Evolutionary conservation across 441 rosid species (phyloP).

Genomic region (Euphorbia schlechtendalii): DNA sequence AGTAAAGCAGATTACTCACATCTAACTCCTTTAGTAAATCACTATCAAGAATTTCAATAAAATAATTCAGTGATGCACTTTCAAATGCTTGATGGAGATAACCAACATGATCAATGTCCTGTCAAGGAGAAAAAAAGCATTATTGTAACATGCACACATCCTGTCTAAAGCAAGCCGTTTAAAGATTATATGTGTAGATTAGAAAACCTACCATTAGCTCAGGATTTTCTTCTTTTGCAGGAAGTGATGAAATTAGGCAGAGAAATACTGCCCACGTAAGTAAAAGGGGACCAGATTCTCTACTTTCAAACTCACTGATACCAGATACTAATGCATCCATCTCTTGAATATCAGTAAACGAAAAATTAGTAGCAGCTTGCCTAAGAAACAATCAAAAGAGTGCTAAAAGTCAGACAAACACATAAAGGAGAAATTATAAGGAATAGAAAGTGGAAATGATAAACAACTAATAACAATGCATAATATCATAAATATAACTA

Average conservation of each 20-base stretch:
- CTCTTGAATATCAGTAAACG: conserved; percentile 70
- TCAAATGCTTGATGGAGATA: conserved; percentile 91
- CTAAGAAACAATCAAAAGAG: conserved; percentile 37
- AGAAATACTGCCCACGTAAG: conserved; percentile 95
- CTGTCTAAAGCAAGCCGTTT: conserved; percentile 15
- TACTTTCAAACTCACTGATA: conserved; percentile 53
- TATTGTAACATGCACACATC: conserved; percentile 15
- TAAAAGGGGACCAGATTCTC: conserved; percentile 73
- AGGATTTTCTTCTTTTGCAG: conserved; percentile 58
- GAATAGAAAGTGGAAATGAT: conserved; percentile 2
- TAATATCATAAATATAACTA: neutral
- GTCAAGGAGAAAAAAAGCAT: conserved; percentile 21
- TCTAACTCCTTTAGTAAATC: conserved; percentile 62
- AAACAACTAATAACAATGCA: neutral
- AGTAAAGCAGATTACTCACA: conserved; percentile 41
- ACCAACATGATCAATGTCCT: conserved; percentile 90
- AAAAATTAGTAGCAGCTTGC: conserved; percentile 53
- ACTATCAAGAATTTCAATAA: conserved; percentile 72
- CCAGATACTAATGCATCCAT: conserved; percentile 80
- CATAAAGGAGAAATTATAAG: conserved; percentile 7
- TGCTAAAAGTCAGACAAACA: conserved; percentile 21
- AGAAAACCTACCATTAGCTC: conserved; percentile 46
- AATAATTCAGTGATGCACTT: conserved; percentile 64
- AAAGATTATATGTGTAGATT: neutral
- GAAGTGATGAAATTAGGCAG: conserved; percentile 79